Evolutionary conservation across 306 rosid species (phyloP), one percentile per base, ranked within the genome.

Genomic region (Betula pendula): DNA sequence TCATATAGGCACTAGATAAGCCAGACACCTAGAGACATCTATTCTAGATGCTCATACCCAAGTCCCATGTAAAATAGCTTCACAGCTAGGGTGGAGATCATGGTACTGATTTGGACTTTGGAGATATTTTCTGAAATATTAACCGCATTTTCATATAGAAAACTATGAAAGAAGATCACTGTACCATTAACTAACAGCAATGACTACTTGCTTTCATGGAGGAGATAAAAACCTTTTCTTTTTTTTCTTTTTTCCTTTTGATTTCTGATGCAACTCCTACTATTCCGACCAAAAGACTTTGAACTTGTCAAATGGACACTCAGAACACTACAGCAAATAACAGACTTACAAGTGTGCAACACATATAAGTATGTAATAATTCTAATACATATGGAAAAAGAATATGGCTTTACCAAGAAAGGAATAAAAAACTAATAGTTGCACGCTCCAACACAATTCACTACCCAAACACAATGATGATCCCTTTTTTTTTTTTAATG

Each of bases 381-480:
- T n/a, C n/a, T n/a, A 68, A 71, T 27, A 59, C 17, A 73, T 45
- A 20, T 12, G 75, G 38, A n/a, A 49, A 60, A 72, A 58, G n/a
- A 62, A 63, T 38, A 17, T 24, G 52, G 2, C 56, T 14, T 82
- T 88, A 93, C 97, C 96, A 94, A 86, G 88, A 94, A 94, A 81
- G 90, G 96, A 76, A 94, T n/a, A 94, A 94, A 94, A 78, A 62
- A 89, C 91, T 94, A 92, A 85, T 94, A 94, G 84, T 92, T 92
- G 74, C 88, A 76, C 0, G 96, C 98, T 80, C 98, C 97, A 78
- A 92, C 96, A 66, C 98, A 94, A 79, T 94, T 92, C 58, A 94
- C 98, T 65, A 94, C 93, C 97, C 98, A 92, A 81, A 94, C 84
- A 81, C 98, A 92, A 82, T 89, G 98, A 84, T 94, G 98, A 84